These are phyloP conservation scores for Nothophytophthora sp. DNA, from an alignment of 352 stramenopile genomes.

Conservation along the genomic window DNA sequence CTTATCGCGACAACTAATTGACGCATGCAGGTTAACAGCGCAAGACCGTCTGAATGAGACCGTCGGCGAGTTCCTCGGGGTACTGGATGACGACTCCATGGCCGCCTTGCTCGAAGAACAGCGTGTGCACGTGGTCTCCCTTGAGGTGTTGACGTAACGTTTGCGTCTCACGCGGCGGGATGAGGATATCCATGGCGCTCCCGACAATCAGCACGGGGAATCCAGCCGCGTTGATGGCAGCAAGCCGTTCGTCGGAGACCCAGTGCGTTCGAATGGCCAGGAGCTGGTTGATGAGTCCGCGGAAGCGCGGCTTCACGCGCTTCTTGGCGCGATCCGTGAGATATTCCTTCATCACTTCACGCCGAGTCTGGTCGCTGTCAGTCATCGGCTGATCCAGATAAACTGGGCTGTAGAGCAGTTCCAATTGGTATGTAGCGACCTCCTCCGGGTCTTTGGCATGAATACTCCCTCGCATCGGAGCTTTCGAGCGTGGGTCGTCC, in stretches of 20 bases:
- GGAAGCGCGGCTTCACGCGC: slow-evolving; percentile 9
- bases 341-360: slow-evolving; percentile 22
- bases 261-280: slow-evolving; percentile 36
- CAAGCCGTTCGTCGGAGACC: slow-evolving; percentile 43
- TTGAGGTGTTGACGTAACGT: slow-evolving; percentile 26
- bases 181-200: slow-evolving; percentile 36
- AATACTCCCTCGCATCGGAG: slow-evolving; percentile 27
- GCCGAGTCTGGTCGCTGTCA: slow-evolving; percentile 22
- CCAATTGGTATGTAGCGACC: slow-evolving; percentile 27
- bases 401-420: slow-evolving; percentile 31
- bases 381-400: slow-evolving; percentile 34
- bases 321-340: slow-evolving; percentile 15
- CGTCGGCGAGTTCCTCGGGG: slow-evolving; percentile 30
- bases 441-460: slow-evolving; percentile 26
- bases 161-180: slow-evolving; percentile 33
- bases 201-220: slow-evolving; percentile 52
- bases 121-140: slow-evolving; percentile 31
- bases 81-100: slow-evolving; percentile 49
- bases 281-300: slow-evolving; percentile 24
- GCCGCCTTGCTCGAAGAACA: slow-evolving; percentile 40
- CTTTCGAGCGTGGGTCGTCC: slow-evolving; percentile 29
- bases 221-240: slow-evolving; percentile 24
- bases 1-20: neutral
- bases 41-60: slow-evolving; percentile 11
- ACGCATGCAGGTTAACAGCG: too few relatives aligned